phyloP scores from a whole-genome alignment of 2,329 filamentous ascomycete species.

The Delphinella strobiligena region DNA sequence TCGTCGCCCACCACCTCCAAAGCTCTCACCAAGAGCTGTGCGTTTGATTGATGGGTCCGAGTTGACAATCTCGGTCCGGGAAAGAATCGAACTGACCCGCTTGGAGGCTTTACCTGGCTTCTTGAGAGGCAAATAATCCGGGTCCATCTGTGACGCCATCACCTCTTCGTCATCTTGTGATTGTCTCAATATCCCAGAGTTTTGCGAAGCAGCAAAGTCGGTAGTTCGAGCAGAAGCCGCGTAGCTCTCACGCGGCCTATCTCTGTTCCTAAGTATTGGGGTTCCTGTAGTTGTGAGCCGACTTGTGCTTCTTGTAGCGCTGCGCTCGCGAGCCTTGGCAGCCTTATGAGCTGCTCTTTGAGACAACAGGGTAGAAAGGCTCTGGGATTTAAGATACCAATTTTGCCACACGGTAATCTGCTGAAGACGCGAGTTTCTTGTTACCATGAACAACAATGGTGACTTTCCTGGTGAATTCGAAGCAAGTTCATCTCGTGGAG shows the following conservation, averaged over 20 bases:
- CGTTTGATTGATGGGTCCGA: slow-evolving; percentile 7
- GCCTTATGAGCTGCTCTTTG: slow-evolving; percentile 25
- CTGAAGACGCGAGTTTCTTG: slow-evolving; percentile 63
- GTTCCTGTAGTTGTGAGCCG: slow-evolving; percentile 60
- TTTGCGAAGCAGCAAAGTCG: slow-evolving; percentile 9
- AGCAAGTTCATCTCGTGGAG: slow-evolving; percentile 47
- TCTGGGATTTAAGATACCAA: slow-evolving; percentile 60
- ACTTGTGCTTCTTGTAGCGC: slow-evolving; percentile 53
- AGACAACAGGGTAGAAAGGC: slow-evolving; percentile 31
- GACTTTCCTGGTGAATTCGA: slow-evolving; percentile 33
- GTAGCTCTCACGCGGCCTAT: slow-evolving; percentile 66
- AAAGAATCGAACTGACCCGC: slow-evolving; percentile 81
- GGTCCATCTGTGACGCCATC: slow-evolving; percentile 38
- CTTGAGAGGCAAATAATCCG: slow-evolving; percentile 35
- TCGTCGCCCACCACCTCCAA: slow-evolving; percentile 44
- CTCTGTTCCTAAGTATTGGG: slow-evolving; percentile 49
- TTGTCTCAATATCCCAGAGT: slow-evolving; percentile 2
- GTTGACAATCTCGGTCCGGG: slow-evolving; percentile 69
- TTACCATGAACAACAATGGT: slow-evolving; percentile 61
- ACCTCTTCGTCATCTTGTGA: slow-evolving; percentile 29
- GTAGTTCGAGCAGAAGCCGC: slow-evolving; percentile 36
- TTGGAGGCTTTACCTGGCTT: slow-evolving; percentile 48
- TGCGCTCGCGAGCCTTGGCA: slow-evolving; percentile 45
- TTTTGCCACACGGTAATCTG: slow-evolving; percentile 79
- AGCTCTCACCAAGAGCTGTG: slow-evolving; percentile 28